These are phyloP conservation scores for Clitoria ternatea DNA, from an alignment of 306 rosid species.

Conservation along the genomic window DNA sequence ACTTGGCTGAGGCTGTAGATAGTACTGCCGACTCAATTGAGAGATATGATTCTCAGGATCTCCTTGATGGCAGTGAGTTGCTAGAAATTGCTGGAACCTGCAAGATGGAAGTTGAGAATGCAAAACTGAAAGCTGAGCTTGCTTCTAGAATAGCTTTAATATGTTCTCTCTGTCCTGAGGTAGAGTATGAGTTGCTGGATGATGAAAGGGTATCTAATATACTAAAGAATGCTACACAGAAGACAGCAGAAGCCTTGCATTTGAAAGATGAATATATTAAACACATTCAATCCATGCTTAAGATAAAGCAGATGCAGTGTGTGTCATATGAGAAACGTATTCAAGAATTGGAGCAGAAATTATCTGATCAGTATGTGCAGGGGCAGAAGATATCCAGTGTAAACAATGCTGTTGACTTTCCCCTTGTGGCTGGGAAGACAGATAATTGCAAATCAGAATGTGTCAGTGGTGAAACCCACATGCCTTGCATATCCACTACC, in stretches of 20 bases:
- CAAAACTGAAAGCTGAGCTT: conserved; percentile 96
- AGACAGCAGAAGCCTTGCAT: conserved; percentile 89
- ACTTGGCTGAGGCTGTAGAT: conserved; percentile 55
- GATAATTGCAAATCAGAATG: conserved; percentile 47
- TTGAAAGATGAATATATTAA: conserved; percentile 82
- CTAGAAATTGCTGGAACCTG: conserved; percentile 93
- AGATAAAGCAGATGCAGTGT: conserved; percentile 75
- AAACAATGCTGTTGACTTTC: conserved; percentile 42
- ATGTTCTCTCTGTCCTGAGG: conserved; percentile 66
- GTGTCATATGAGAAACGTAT: conserved; percentile 85
- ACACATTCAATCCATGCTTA: conserved; percentile 77
- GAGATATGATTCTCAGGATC: conserved; percentile 54
- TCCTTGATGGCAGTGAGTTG: conserved; percentile 69
- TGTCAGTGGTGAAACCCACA: conserved; percentile 41
- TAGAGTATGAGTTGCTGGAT: conserved; percentile 61
- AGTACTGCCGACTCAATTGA: conserved; percentile 43
- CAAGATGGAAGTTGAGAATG: conserved; percentile 97
- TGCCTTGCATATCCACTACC: conserved; percentile 50
- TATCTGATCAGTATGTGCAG: conserved; percentile 68
- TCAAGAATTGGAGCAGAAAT: conserved; percentile 87
- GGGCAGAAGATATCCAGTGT: conserved; percentile 57
- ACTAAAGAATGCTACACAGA: conserved; percentile 68
- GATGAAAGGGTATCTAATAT: conserved; percentile 60
- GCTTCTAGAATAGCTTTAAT: conserved; percentile 78
- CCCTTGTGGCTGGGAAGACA: conserved; percentile 49